Percentiles rank a stretch among this genome's conserved stretches.
These are phyloP conservation scores for Rhodamnia rubescens DNA, from an alignment of 345 rosid species.

Conservation along the genomic window DNA sequence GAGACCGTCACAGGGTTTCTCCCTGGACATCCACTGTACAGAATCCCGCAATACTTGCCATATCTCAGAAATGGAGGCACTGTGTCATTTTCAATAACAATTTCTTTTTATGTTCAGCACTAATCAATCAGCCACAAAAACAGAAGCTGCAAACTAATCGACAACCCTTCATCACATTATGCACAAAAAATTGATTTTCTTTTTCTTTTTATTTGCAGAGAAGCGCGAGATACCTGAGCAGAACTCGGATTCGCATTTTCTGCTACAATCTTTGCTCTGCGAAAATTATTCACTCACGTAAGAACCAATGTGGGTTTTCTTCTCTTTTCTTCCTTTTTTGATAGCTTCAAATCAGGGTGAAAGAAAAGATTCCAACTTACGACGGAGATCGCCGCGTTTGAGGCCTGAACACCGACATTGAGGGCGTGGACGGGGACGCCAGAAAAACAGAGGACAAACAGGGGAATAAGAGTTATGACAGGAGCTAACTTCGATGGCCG, in stretches of 20 bases:
- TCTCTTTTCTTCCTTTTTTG: background rate
- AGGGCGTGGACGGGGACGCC: conserved; percentile 33
- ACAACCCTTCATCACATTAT: background rate
- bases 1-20: conserved; percentile 86
- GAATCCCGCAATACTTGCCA: conserved; percentile 82
- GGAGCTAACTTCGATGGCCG: conserved; percentile 7
- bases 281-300: background rate
- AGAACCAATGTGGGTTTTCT: background rate
- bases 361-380: conserved; percentile 15
- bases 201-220: background rate
- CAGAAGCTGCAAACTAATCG: background rate
- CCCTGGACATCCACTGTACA: conserved; percentile 90
- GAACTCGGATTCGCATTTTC: conserved; percentile 78
- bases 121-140: background rate
- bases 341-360: background rate
- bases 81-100: background rate
- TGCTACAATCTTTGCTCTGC: conserved; percentile 73
- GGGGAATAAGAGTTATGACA: background rate
- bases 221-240: conserved; percentile 45
- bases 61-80: conserved; percentile 90
- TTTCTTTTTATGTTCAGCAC: accelerated
- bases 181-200: no score
- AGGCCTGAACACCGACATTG: conserved; percentile 56
- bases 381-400: conserved; percentile 35
- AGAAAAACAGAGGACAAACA: conserved; percentile 4